Percentiles rank a stretch among this genome's conserved stretches.
phyloP scores from a whole-genome alignment of 2,329 filamentous ascomycete genomes.

The Teratosphaeria pseudoeucalypti region DNA sequence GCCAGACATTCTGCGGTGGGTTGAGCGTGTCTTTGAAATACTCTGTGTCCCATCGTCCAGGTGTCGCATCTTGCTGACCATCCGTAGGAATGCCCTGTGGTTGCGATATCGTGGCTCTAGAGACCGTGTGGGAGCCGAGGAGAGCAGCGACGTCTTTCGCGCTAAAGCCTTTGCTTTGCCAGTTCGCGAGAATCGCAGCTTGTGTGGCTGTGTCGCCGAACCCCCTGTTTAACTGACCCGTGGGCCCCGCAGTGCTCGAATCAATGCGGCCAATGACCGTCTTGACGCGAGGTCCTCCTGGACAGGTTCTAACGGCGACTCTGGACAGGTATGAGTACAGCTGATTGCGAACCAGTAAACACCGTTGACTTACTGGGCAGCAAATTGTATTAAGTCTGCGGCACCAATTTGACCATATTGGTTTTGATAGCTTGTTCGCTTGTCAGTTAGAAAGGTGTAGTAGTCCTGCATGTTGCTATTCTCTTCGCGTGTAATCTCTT shows the following conservation, averaged over 20 bases:
- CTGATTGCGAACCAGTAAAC: background rate
- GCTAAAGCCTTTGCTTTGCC: background rate
- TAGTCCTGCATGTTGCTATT: background rate
- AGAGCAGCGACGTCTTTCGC: background rate
- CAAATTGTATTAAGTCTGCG: background rate
- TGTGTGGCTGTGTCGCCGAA: background rate
- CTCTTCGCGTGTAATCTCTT: background rate
- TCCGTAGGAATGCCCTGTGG: background rate
- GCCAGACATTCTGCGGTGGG: background rate
- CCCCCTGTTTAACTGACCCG: background rate
- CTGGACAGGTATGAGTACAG: background rate
- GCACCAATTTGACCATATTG: background rate
- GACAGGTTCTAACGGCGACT: background rate
- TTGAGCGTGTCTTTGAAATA: background rate
- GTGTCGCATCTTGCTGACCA: background rate
- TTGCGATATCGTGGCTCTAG: background rate
- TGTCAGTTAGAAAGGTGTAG: background rate
- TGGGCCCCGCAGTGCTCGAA: background rate
- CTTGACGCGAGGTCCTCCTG: background rate
- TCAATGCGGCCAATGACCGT: background rate
- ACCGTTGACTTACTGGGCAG: background rate
- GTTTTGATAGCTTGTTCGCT: background rate
- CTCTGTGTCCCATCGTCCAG: background rate
- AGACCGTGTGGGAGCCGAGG: background rate
- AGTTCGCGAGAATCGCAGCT: background rate